phyloP scores from a whole-genome alignment of 495 filamentous ascomycete species.

The Penicillium coprophilum region DNA sequence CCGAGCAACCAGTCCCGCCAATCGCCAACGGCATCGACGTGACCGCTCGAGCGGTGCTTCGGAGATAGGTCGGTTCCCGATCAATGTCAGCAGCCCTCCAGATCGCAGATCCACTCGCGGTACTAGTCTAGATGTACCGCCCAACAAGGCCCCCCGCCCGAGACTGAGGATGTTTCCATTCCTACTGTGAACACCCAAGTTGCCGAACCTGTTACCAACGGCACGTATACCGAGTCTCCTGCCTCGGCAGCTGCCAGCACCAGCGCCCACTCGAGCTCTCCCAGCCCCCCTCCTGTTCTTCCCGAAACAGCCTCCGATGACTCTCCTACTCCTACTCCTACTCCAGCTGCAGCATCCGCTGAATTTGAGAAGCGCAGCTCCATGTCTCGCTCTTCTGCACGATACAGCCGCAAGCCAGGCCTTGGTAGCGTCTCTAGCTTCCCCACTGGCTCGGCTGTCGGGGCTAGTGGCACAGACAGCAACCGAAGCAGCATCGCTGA shows the following conservation, averaged over 20 bases:
- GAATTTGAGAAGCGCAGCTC: constrained; percentile 51
- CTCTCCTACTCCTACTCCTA: constrained; percentile 43
- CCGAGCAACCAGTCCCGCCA: constrained; percentile 73
- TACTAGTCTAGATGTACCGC: constrained; percentile 65
- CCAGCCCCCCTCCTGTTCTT: constrained; percentile 35
- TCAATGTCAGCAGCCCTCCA: constrained; percentile 63
- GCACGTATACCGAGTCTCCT: constrained; percentile 38
- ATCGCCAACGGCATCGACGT: constrained; percentile 62
- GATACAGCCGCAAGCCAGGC: constrained; percentile 40
- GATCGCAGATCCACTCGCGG: constrained; percentile 48
- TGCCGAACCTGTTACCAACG: constrained; percentile 36
- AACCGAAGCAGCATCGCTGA: constrained; percentile 47
- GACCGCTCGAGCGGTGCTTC: constrained; percentile 77
- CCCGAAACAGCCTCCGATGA: constrained; percentile 37
- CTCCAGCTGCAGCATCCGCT: constrained; percentile 29
- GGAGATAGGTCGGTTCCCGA: constrained; percentile 77
- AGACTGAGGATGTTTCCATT: constrained; percentile 28
- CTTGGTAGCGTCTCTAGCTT: constrained; percentile 48
- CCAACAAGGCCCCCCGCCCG: constrained; percentile 33
- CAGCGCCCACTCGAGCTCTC: constrained; percentile 35
- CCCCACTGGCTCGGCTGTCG: constrained; percentile 25
- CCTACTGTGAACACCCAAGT: constrained; percentile 33
- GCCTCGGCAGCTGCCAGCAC: constrained; percentile 31
- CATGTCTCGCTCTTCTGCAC: constrained; percentile 35
- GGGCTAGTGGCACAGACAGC: constrained; percentile 40